A percentile compares a stretch with the other conserved stretches of the same genome.
These are phyloP conservation scores for Torulaspora globosa DNA, from an alignment of 1,139 yeast genomes.

Conservation along the genomic window DNA sequence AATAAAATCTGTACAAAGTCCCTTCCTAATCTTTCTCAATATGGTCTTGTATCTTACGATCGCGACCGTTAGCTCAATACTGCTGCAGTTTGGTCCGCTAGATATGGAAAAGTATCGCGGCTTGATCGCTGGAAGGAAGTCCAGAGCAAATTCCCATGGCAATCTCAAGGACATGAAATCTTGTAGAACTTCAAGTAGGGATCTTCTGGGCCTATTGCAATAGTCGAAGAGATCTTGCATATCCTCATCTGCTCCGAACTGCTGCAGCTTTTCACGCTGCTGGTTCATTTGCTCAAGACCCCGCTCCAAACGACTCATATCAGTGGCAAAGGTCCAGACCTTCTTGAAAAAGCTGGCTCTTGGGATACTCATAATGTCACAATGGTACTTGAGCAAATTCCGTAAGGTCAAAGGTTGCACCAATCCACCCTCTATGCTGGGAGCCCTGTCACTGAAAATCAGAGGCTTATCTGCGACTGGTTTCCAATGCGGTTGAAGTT, in stretches of 20 bases:
- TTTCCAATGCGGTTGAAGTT: slow-evolving; percentile 66
- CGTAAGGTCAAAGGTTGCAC: slow-evolving; percentile 61
- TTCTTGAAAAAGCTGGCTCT: slow-evolving; percentile 71
- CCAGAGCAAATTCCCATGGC: slow-evolving; percentile 71
- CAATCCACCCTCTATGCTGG: slow-evolving; percentile 54
- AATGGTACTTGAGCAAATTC: slow-evolving; percentile 67
- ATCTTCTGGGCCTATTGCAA: slow-evolving; percentile 86
- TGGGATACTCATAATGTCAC: slow-evolving; percentile 81
- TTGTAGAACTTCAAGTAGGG: slow-evolving; percentile 72
- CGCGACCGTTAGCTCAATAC: slow-evolving; percentile 58
- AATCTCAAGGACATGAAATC: slow-evolving; percentile 74
- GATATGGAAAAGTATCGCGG: slow-evolving; percentile 86
- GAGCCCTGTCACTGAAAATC: slow-evolving; percentile 28
- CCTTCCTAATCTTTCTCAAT: slow-evolving; percentile 68
- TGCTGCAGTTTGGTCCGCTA: slow-evolving; percentile 45
- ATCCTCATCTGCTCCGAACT: slow-evolving; percentile 69
- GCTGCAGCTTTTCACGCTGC: slow-evolving; percentile 70
- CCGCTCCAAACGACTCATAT: slow-evolving; percentile 30
- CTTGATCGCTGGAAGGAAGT: slow-evolving; percentile 69
- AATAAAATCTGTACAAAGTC: slow-evolving; percentile 81
- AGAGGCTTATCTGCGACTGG: slow-evolving; percentile 54
- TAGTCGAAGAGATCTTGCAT: slow-evolving; percentile 79
- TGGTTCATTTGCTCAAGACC: slow-evolving; percentile 42
- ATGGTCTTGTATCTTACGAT: slow-evolving; percentile 84
- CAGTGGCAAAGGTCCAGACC: slow-evolving; percentile 68